Base-by-base conservation (phyloP, 768 basidiomycete species). In the Trametes punicea region DNA sequence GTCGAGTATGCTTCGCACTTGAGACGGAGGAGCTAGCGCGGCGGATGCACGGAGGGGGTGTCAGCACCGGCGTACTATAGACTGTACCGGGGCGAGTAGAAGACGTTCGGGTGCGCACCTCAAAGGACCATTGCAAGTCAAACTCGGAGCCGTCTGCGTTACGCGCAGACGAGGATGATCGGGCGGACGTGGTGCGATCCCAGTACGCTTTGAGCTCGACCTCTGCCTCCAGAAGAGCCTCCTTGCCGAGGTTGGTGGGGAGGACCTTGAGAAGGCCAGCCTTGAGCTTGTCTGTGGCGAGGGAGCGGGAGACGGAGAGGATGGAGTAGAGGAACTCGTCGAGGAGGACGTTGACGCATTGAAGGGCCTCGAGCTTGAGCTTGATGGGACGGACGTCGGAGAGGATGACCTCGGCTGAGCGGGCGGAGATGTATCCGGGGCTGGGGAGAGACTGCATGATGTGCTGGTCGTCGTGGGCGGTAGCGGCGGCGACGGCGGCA, bases 311-410 rank as follows among this genome's bases (percentile, higher is more conserved):
- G 20, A 78, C 76, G 57, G 73, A 75, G 64, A 93, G 80, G 52
- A 92, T 82, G 54, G 76, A 84, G 73, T 84, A 83, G 47, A 95
- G 76, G 57, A 93, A 80, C 71, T 94, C 93, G 73, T 94, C 93
- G 56, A 94, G 79, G 42, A 92, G 73, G 59, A 84, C 81, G 70
- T 94, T 94, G 75, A 93, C 81, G 57, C 81, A 79, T 56, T 75
- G 76, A 45, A 97, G 82, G n/a, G 90, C 87, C 49, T 93, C 84
- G 18, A 77, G 67, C 61, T 85, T 84, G 72, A 96, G 82, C 69
- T 84, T 88, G 62, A 91, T 94, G n/a, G 92, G 91, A 18, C 94
- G 86, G 52, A 95, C 83, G 64, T 98, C 94, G 57, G 90, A 93
- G 50, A 98, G 84, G 66, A 97, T 88, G 59, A 92, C 84, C 72